These are phyloP conservation scores for Monosporascus ibericus DNA, from an alignment of 2,329 filamentous ascomycete genomes.

Conservation along the genomic window DNA sequence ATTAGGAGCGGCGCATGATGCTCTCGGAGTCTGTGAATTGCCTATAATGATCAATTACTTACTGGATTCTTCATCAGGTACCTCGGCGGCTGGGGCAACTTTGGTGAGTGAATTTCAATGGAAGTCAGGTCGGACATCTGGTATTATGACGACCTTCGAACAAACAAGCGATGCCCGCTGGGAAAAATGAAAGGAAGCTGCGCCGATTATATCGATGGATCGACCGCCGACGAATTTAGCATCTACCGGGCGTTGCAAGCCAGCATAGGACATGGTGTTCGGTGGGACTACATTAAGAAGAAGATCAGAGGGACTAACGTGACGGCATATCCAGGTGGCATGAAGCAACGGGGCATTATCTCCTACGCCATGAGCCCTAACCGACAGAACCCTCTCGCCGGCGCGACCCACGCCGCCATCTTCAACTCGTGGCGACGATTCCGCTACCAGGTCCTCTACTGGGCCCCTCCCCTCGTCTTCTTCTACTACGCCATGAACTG, in stretches of 20 bases:
- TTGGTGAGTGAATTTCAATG: constrained; percentile 53
- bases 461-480: constrained; percentile 69
- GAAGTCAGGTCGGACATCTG: too few species aligned
- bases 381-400: constrained; percentile 82
- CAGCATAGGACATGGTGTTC: neutral
- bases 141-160: too few species aligned
- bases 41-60: constrained; percentile 9
- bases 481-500: constrained; percentile 84
- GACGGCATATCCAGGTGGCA: constrained; percentile 37
- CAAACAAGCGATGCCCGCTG: too few species aligned
- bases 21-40: neutral
- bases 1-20: neutral
- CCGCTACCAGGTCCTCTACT: constrained; percentile 81
- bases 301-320: constrained; percentile 18
- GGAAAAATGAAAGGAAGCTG: too few species aligned
- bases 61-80: constrained; percentile 44
- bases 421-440: constrained; percentile 94
- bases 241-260: too few species aligned
- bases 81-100: constrained; percentile 67
- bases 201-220: too few species aligned
- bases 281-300: neutral
- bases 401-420: constrained; percentile 70
- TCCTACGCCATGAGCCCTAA: constrained; percentile 77
- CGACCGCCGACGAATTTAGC: too few species aligned
- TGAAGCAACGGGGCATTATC: constrained; percentile 58